Evolutionary conservation across 768 basidiomycete genomes (phyloP).

Genomic region (Amanita thiersii): DNA sequence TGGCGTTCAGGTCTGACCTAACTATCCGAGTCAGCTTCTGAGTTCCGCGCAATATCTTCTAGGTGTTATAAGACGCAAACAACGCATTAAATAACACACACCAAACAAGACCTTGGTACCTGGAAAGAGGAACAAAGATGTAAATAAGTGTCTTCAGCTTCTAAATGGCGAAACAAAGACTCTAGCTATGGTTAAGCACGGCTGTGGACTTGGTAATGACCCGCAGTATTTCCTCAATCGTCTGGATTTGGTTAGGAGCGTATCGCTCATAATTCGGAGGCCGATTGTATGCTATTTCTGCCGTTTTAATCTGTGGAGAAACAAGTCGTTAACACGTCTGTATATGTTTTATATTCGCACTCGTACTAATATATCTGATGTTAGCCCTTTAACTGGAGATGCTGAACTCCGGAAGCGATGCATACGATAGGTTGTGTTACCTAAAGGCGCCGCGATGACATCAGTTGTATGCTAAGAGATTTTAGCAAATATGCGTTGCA

Average conservation of each 20-base stretch:
- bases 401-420: constrained; percentile 75
- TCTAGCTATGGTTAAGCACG: too few species aligned
- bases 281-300: constrained; percentile 54
- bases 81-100: too few species aligned
- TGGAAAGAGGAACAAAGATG: too few species aligned
- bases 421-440: constrained; percentile 59
- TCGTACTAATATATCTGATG: constrained; percentile 72
- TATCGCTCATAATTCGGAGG: constrained; percentile 46
- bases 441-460: constrained; percentile 35
- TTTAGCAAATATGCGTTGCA: background rate
- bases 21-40: too few species aligned
- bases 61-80: too few species aligned
- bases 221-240: background rate
- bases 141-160: too few species aligned
- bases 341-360: background rate
- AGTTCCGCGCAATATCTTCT: too few species aligned
- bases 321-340: background rate
- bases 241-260: constrained; percentile 40
- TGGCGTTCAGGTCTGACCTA: too few species aligned
- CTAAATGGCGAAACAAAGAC: too few species aligned
- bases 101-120: too few species aligned
- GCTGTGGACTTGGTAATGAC: background rate
- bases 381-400: constrained; percentile 80
- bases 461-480: constrained; percentile 49
- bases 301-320: constrained; percentile 48